Evolutionary conservation across 2,329 filamentous ascomycete genomes (phyloP).

Genomic region (Phoma sp.): DNA sequence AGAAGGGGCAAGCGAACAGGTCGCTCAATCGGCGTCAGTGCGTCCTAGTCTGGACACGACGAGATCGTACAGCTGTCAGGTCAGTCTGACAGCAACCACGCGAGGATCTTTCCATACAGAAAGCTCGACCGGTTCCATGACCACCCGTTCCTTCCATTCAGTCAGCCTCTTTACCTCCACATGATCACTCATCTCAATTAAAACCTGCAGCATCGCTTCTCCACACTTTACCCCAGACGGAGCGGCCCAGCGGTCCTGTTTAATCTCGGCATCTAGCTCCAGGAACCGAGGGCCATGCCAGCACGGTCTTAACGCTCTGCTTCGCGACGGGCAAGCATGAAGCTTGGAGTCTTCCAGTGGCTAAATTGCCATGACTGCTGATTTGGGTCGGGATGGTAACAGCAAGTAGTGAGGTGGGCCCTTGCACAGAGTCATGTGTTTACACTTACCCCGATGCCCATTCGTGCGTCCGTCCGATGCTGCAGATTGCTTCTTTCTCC

Average conservation of each 20-base stretch:
- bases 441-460: slow-evolving; percentile 17
- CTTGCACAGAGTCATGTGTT: slow-evolving; percentile 13
- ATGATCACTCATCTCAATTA: slow-evolving; percentile 17
- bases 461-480: slow-evolving; percentile 6
- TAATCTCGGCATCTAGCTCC: slow-evolving; percentile 20
- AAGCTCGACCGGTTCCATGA: slow-evolving; percentile 5
- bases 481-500: slow-evolving; percentile 9
- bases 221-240: slow-evolving; percentile 22
- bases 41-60: background rate
- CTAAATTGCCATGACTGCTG: slow-evolving; percentile 17
- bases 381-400: background rate
- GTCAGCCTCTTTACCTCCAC: slow-evolving; percentile 17
- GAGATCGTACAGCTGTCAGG: slow-evolving; percentile 10
- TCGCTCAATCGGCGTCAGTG: slow-evolving; percentile 1
- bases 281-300: slow-evolving; percentile 14
- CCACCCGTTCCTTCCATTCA: slow-evolving; percentile 3
- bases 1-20: background rate
- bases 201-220: slow-evolving; percentile 18
- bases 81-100: slow-evolving; percentile 14
- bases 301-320: background rate
- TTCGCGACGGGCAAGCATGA: slow-evolving; percentile 16
- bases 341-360: slow-evolving; percentile 13
- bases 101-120: slow-evolving; percentile 11
- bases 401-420: background rate
- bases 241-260: slow-evolving; percentile 18